Conservation (phyloP, 495 filamentous ascomycete species). For the Penicillium robsamsonii region DNA sequence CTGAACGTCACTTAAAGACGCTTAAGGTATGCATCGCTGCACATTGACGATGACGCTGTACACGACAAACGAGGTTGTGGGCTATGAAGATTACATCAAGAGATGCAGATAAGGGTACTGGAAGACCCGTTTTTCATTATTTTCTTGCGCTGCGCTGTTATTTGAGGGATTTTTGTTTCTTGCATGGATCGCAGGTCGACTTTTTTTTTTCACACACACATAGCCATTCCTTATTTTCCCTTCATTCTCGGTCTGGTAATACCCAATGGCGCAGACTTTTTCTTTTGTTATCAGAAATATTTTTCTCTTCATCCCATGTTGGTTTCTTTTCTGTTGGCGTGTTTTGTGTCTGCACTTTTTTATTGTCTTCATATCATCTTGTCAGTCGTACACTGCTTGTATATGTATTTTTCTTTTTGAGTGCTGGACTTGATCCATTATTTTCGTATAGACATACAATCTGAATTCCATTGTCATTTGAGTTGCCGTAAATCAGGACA, state of each 20-base stretch:
- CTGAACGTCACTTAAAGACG: conserved; percentile 36
- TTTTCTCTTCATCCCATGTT: conserved; percentile 1
- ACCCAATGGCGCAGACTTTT: conserved; percentile 25
- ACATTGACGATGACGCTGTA: conserved; percentile 18
- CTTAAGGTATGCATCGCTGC: conserved; percentile 5
- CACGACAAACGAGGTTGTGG: conserved; percentile 11
- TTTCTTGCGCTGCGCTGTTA: conserved; percentile 7
- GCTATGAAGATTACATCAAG: neutral
- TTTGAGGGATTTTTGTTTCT: conserved; percentile 9
- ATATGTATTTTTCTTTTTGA: neutral
- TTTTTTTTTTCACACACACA: conserved; percentile 22
- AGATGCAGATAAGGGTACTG: conserved; percentile 8
- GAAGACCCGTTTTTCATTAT: conserved; percentile 10
- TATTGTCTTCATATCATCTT: conserved; percentile 4
- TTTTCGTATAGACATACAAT: conserved; percentile 1
- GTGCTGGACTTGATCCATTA: neutral
- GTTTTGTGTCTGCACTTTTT: conserved; percentile 8
- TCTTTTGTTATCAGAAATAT: conserved; percentile 11
- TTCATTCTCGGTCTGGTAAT: conserved; percentile 23
- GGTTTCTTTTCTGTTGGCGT: conserved; percentile 5
- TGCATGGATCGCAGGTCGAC: conserved; percentile 35
- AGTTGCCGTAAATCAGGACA: no score
- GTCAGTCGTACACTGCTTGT: neutral
- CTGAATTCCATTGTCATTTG: neutral
- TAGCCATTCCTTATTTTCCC: conserved; percentile 21